Evolutionary conservation across 441 rosid genomes (phyloP).

Genomic region (Erodium texanum): DNA sequence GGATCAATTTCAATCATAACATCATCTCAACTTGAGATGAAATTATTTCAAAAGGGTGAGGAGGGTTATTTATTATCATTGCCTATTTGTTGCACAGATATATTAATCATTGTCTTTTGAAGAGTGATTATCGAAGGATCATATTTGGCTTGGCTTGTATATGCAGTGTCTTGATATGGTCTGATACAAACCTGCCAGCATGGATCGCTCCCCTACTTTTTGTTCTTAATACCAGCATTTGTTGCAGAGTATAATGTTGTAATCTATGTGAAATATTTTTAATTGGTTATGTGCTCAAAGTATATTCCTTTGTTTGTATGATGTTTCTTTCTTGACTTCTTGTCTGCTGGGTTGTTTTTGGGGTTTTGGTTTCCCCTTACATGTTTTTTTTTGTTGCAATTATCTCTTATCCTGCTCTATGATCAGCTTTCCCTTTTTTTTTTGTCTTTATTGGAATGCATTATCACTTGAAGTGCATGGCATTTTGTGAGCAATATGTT

Average conservation of each 20-base stretch:
- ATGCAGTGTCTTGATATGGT: no score
- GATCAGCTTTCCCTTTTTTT: neutral
- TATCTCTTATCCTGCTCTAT: neutral
- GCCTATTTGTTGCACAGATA: neutral
- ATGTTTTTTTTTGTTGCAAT: neutral
- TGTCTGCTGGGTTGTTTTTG: neutral
- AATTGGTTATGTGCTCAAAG: neutral
- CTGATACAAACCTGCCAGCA: neutral
- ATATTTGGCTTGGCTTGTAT: neutral
- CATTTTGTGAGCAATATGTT: neutral
- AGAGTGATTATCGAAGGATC: neutral
- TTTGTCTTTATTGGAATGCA: neutral
- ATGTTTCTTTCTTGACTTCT: neutral
- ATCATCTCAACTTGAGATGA: constrained; percentile 4
- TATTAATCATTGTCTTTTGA: neutral
- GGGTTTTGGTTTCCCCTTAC: neutral
- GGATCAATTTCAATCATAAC: neutral
- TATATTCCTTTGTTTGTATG: constrained; percentile 1
- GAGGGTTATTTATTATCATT: neutral
- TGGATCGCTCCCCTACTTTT: neutral
- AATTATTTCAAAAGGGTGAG: neutral
- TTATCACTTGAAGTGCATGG: neutral
- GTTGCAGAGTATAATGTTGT: neutral
- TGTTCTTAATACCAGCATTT: neutral
- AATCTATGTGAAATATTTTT: neutral